A percentile compares a stretch with the other conserved stretches of the same genome.
phyloP scores from a whole-genome alignment of 1,284 basidiomycete species.

The Limonomyces culmigenus region DNA sequence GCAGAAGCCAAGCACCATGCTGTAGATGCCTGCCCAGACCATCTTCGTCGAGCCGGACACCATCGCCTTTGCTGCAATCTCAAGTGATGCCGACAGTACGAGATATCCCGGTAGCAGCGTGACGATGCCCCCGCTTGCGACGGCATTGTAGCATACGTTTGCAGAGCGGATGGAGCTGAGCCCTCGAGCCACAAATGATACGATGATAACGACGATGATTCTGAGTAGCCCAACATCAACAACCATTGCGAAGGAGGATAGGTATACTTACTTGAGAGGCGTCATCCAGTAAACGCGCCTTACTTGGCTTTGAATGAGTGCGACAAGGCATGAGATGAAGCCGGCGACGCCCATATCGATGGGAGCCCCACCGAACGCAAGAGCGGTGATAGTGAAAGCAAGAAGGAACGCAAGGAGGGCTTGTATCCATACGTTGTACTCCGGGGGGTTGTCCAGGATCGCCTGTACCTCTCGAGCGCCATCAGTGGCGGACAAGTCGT shows the following conservation, averaged over 20 bases:
- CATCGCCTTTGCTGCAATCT: constrained; percentile 79
- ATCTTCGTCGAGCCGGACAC: constrained; percentile 79
- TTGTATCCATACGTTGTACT: constrained; percentile 42
- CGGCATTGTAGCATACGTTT: constrained; percentile 77
- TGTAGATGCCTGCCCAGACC: constrained; percentile 83
- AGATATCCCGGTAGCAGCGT: constrained; percentile 72
- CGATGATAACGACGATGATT: constrained; percentile 66
- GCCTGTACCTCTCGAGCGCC: no score
- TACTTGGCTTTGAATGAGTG: not conserved
- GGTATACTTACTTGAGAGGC: no score
- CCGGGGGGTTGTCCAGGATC: constrained; percentile 32
- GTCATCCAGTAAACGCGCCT: not conserved
- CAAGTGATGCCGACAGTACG: constrained; percentile 70
- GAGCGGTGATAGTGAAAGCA: constrained; percentile 61
- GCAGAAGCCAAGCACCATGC: constrained; percentile 74
- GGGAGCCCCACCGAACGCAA: constrained; percentile 75
- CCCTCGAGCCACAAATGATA: constrained; percentile 67
- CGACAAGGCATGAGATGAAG: not conserved
- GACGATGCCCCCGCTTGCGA: constrained; percentile 70
- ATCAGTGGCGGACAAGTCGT: no score
- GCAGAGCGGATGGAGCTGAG: constrained; percentile 57
- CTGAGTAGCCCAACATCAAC: no score
- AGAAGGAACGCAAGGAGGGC: constrained; percentile 53
- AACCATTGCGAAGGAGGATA: no score
- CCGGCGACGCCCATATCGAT: constrained; percentile 73